A percentile compares a stretch with the other conserved stretches of the same genome.
Conservation (phyloP, 1,284 basidiomycete genomes). For the Ceratobasidium sp. region DNA sequence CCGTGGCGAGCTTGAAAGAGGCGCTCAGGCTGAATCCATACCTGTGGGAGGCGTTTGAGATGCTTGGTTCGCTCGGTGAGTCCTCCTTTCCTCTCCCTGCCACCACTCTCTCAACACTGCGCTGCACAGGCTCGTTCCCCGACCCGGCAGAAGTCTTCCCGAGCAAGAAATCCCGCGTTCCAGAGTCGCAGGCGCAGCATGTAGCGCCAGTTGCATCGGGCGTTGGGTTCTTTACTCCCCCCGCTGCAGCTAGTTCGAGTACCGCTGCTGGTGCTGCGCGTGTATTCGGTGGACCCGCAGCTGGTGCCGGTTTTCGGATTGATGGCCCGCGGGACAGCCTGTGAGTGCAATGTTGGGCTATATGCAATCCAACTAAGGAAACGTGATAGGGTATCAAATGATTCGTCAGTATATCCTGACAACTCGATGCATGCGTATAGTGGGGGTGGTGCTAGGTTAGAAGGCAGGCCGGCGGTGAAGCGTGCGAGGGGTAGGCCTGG, state of each 20-base stretch:
- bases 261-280: constrained; percentile 39
- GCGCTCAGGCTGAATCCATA: constrained; percentile 81
- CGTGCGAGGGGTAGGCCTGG: constrained; percentile 17
- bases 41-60: constrained; percentile 94
- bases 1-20: constrained; percentile 74
- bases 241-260: constrained; percentile 1
- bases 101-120: neutral
- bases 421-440: constrained; percentile 41
- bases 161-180: constrained; percentile 51
- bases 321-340: constrained; percentile 36
- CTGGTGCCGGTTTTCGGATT: constrained; percentile 7
- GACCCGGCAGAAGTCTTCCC: constrained; percentile 21
- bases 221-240: constrained; percentile 39
- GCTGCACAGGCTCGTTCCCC: constrained; percentile 9
- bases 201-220: constrained; percentile 44
- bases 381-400: constrained; percentile 8
- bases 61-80: constrained; percentile 83
- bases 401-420: constrained; percentile 39
- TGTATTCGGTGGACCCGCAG: constrained; percentile 23
- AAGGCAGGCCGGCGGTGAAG: constrained; percentile 38
- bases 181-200: constrained; percentile 51
- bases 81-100: constrained; percentile 43
- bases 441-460: constrained; percentile 25
- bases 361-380: neutral
- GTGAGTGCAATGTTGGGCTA: constrained; percentile 5